These are phyloP conservation scores for Metarhizium humberi DNA, from an alignment of 2,329 filamentous ascomycete species.

Conservation along the genomic window DNA sequence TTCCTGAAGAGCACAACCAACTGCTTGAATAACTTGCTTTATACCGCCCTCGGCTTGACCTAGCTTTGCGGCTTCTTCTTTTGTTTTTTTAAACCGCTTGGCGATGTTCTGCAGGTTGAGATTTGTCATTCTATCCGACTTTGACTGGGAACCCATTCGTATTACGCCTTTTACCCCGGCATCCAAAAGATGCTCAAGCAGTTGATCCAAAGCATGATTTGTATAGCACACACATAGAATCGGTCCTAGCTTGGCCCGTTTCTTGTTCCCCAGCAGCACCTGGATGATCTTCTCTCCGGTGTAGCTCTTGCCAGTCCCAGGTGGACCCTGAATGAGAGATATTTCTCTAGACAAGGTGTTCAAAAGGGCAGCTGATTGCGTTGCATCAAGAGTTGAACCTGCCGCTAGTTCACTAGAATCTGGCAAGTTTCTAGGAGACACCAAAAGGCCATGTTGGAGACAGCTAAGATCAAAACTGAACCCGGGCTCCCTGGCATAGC, in stretches of 20 bases:
- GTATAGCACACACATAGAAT: slow-evolving; percentile 45
- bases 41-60: slow-evolving; percentile 8
- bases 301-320: slow-evolving; percentile 61
- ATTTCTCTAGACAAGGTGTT: slow-evolving; percentile 42
- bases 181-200: slow-evolving; percentile 50
- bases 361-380: slow-evolving; percentile 42
- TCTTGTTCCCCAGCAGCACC: slow-evolving; percentile 36
- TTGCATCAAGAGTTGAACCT: slow-evolving; percentile 40
- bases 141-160: slow-evolving; percentile 51
- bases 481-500: slow-evolving; percentile 35
- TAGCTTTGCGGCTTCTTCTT: slow-evolving; percentile 23
- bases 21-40: neutral
- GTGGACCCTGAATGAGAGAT: slow-evolving; percentile 59
- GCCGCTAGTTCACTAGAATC: slow-evolving; percentile 16
- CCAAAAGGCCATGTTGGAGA: slow-evolving; percentile 17
- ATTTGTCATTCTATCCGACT: slow-evolving; percentile 39
- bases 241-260: slow-evolving; percentile 31
- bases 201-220: slow-evolving; percentile 41
- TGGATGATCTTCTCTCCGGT: slow-evolving; percentile 51
- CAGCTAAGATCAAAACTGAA: slow-evolving; percentile 40
- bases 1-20: neutral
- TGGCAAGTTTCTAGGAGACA: slow-evolving; percentile 10
- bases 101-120: slow-evolving; percentile 39
- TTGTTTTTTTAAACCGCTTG: slow-evolving; percentile 23
- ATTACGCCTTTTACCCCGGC: slow-evolving; percentile 41